Conservation (phyloP, 805 yeast genomes). For the Candida manassasensis region DNA sequence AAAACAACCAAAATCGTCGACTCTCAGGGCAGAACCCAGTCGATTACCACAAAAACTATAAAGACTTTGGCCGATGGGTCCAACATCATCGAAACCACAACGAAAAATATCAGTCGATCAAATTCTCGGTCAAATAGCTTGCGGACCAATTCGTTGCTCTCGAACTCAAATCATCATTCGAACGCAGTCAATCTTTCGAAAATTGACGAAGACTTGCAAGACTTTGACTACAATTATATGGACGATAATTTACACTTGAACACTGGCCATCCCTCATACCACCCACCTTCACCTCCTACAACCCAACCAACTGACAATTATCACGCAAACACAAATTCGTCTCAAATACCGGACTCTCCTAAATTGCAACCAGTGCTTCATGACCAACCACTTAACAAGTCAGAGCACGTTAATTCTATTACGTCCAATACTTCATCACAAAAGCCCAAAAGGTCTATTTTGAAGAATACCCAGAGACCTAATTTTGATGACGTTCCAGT, state of each 20-base stretch:
- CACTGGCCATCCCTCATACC: not conserved
- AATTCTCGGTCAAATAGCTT: constrained; percentile 30
- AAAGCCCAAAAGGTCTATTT: constrained; percentile 31
- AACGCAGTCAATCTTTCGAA: constrained; percentile 25
- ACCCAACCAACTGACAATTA: not conserved
- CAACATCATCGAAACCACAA: constrained; percentile 38
- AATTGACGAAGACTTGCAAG: constrained; percentile 41
- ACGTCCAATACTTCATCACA: constrained; percentile 13
- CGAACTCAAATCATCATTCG: constrained; percentile 12
- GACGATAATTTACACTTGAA: constrained; percentile 4
- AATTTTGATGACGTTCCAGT: constrained; percentile 3
- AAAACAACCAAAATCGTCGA: constrained; percentile 40
- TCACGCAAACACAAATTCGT: no score
- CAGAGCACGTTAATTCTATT: constrained; percentile 7
- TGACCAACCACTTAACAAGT: no score
- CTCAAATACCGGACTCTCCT: no score
- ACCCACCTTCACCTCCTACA: constrained; percentile 2
- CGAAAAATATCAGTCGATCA: constrained; percentile 34
- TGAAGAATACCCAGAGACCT: constrained; percentile 21
- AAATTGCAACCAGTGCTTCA: no score
- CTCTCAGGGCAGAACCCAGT: constrained; percentile 33
- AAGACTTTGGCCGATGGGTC: constrained; percentile 39
- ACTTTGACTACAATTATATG: constrained; percentile 37
- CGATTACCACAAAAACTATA: constrained; percentile 37
- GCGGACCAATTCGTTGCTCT: constrained; percentile 19